phyloP scores from a whole-genome alignment of 2,329 filamentous ascomycete genomes.

The Paecilomyces variotii region DNA sequence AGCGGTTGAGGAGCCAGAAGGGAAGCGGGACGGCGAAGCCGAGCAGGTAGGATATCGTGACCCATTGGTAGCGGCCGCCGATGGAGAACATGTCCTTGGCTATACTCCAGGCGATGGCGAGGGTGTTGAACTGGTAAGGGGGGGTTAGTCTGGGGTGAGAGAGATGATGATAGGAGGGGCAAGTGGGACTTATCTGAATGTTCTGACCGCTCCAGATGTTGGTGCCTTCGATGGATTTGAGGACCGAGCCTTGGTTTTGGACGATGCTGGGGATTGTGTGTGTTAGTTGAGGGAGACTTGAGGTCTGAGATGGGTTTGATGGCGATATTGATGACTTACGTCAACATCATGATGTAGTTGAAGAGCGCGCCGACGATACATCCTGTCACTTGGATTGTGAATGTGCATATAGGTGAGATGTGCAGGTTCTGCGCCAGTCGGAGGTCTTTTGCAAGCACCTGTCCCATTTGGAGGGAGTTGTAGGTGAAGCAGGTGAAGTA shows the following conservation, averaged over 20 bases:
- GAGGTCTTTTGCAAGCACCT: conserved; percentile 23
- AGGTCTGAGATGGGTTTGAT: background rate
- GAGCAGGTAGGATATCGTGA: conserved; percentile 35
- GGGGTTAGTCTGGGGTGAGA: background rate
- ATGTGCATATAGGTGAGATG: conserved; percentile 36
- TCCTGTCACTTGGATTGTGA: conserved; percentile 25
- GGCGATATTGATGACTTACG: conserved; percentile 8
- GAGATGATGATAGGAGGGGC: background rate
- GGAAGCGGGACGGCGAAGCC: conserved; percentile 39
- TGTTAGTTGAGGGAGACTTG: background rate
- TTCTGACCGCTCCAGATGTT: conserved; percentile 44
- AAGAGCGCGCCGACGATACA: conserved; percentile 25
- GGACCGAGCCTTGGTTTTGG: conserved; percentile 33
- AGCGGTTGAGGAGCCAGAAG: conserved; percentile 27
- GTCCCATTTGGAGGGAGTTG: conserved; percentile 21
- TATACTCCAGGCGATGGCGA: conserved; percentile 34
- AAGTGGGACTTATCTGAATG: conserved; percentile 27
- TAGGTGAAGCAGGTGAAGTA: conserved; percentile 23
- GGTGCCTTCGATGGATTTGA: conserved; percentile 35
- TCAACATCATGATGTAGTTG: conserved; percentile 39
- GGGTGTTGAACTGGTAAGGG: conserved; percentile 32
- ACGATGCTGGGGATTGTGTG: conserved; percentile 29
- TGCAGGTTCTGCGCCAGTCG: conserved; percentile 31
- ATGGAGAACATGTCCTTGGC: conserved; percentile 37
- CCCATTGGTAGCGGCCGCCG: conserved; percentile 29